A percentile compares a stretch with the other conserved stretches of the same genome.
phyloP scores from a whole-genome alignment of 345 rosid species.

The Zanthoxylum bungeanum region DNA sequence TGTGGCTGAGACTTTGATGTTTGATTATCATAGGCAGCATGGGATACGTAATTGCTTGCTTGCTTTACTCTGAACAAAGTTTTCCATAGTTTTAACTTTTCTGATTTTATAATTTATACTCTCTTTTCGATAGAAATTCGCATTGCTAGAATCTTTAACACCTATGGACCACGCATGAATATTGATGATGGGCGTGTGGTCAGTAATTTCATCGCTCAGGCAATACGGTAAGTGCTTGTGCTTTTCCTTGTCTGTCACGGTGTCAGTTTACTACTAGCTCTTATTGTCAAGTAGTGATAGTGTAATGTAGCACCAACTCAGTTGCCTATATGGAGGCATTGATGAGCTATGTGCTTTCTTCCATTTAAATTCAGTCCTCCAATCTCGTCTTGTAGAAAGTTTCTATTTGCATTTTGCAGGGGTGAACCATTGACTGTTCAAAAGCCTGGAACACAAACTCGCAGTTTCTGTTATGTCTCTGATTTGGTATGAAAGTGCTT shows the following conservation, averaged over 20 bases:
- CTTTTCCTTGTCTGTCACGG: neutral
- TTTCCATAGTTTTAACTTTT: neutral
- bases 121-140: slow-evolving; percentile 60
- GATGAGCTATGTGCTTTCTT: neutral
- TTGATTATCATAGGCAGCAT: slow-evolving; percentile 96
- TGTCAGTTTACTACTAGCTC: neutral
- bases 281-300: neutral
- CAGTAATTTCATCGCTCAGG: slow-evolving; percentile 99
- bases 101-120: slow-evolving; percentile 5
- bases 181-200: slow-evolving; percentile 99
- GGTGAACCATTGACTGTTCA: slow-evolving; percentile 93
- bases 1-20: slow-evolving; percentile 97
- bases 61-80: neutral
- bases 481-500: slow-evolving; percentile 60
- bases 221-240: slow-evolving; percentile 58
- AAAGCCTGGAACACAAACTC: slow-evolving; percentile 93
- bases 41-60: slow-evolving; percentile 61
- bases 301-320: neutral
- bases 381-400: neutral
- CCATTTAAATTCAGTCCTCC: neutral
- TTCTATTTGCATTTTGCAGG: slow-evolving; percentile 33
- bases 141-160: slow-evolving; percentile 98
- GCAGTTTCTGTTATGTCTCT: slow-evolving; percentile 95
- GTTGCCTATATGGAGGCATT: neutral
- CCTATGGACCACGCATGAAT: slow-evolving; percentile 98